Evolutionary conservation across 139 green algal genomes (phyloP), one percentile per base, ranked within the genome.

Genomic region (Zygnema circumcarinatum): DNA sequence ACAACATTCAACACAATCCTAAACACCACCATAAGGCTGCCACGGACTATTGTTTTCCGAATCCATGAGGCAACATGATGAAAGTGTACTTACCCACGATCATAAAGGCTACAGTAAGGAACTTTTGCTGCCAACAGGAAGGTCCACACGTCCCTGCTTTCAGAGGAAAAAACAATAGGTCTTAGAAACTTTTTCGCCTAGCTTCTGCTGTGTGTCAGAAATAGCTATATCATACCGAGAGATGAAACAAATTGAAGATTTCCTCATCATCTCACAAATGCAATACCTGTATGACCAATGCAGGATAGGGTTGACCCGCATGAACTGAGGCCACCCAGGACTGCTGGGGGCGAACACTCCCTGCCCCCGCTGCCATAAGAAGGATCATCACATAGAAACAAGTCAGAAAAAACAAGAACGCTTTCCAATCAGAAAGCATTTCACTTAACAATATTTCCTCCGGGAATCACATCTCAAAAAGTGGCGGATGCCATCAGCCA

Each of bases 251-350:
- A n/a, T n/a, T n/a, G n/a, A n/a, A n/a, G n/a, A n/a, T n/a, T n/a
- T n/a, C n/a, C n/a, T n/a, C n/a, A n/a, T n/a, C n/a, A n/a, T n/a
- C n/a, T n/a, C n/a, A n/a, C n/a, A n/a, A n/a, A n/a, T n/a, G n/a
- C n/a, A n/a, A n/a, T n/a, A n/a, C n/a, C n/a, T n/a, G n/a, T n/a
- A n/a, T n/a, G n/a, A n/a, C n/a, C n/a, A n/a, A n/a, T n/a, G n/a
- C n/a, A n/a, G n/a, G n/a, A n/a, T n/a, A n/a, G 96, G 96, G 91
- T 99, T 99, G 38, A 99, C 93, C 7, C 97, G 92, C 97, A 99
- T 98, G 93, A 99, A 99, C 74, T 95, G 84, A 11, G 96, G 96
- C 97, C 97, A 99, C 78, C 94, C 96, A 0, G 90, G 76, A 41
- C 79, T 94, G 86, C 88, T 95, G 31, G 97, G 96, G 56, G 94